These are phyloP conservation scores for Populus pruinosa DNA, from an alignment of 345 rosid genomes.

Conservation along the genomic window DNA sequence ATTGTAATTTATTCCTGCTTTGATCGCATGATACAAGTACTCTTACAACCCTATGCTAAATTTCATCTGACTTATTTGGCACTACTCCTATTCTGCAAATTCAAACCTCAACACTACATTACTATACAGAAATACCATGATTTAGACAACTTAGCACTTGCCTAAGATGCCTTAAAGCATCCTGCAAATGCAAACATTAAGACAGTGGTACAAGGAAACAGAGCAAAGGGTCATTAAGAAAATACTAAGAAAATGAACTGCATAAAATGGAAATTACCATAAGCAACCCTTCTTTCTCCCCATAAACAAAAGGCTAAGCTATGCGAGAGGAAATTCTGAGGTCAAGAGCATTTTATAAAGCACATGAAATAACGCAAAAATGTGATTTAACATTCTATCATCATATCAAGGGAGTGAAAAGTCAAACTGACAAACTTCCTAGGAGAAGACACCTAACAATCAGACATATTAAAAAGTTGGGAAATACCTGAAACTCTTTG, in stretches of 20 bases:
- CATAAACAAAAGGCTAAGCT: not conserved
- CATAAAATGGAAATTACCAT: not conserved
- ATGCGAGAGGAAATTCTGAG: not conserved
- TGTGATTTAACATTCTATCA: not conserved
- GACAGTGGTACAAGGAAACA: not conserved
- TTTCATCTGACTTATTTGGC: not conserved
- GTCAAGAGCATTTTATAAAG: not conserved
- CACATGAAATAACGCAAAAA: not conserved
- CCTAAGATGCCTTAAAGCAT: not conserved
- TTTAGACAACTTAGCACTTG: not conserved
- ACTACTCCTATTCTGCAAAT: not conserved
- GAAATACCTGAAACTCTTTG: conserved; percentile 82
- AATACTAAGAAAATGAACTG: not conserved
- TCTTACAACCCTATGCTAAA: too few species aligned
- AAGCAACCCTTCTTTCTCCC: not conserved
- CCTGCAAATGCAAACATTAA: not conserved
- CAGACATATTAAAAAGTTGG: not conserved
- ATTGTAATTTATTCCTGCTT: too few species aligned
- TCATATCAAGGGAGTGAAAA: not conserved
- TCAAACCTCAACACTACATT: not conserved
- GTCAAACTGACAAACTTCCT: not conserved
- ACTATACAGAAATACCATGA: not conserved
- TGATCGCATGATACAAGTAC: too few species aligned
- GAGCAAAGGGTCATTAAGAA: not conserved
- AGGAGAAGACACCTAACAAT: not conserved